Evolutionary conservation across 2,329 filamentous ascomycete genomes (phyloP).

Genomic region (Blastomyces parvus): DNA sequence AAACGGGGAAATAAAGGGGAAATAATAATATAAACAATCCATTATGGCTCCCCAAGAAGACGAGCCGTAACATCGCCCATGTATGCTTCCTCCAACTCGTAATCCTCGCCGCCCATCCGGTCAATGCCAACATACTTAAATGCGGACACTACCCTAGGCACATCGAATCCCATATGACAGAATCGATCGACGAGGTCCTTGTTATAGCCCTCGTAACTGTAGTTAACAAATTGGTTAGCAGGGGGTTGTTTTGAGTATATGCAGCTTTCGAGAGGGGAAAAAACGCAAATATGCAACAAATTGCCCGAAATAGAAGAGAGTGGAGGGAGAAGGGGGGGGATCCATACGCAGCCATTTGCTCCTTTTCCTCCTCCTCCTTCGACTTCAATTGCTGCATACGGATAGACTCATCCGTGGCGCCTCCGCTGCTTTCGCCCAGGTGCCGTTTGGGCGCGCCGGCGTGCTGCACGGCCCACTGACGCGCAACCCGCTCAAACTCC

Average conservation of each 20-base stretch:
- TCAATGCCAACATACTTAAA: constrained; percentile 77
- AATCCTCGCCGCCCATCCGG: constrained; percentile 64
- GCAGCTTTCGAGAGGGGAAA: neutral
- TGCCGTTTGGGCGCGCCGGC: constrained; percentile 62
- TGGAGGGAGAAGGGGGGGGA: neutral
- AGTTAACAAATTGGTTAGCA: constrained; percentile 22
- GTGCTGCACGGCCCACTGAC: constrained; percentile 80
- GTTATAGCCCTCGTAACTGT: constrained; percentile 79
- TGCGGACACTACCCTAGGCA: constrained; percentile 74
- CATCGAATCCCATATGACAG: constrained; percentile 80
- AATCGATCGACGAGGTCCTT: constrained; percentile 75
- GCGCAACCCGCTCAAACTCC: constrained; percentile 69
- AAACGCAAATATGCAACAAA: neutral
- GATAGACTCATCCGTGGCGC: constrained; percentile 44
- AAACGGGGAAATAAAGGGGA: constrained; percentile 8
- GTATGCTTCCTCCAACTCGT: constrained; percentile 79
- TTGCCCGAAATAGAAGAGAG: neutral
- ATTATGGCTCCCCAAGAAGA: constrained; percentile 65
- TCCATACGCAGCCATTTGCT: constrained; percentile 46
- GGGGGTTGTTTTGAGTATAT: neutral
- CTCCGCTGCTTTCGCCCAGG: constrained; percentile 45
- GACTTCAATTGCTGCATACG: constrained; percentile 45
- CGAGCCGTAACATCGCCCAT: constrained; percentile 83
- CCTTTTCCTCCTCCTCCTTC: constrained; percentile 48
- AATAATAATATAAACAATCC: constrained; percentile 7